Evolutionary conservation across 2,329 filamentous ascomycete species (phyloP).

Genomic region (Alternaria sp.): DNA sequence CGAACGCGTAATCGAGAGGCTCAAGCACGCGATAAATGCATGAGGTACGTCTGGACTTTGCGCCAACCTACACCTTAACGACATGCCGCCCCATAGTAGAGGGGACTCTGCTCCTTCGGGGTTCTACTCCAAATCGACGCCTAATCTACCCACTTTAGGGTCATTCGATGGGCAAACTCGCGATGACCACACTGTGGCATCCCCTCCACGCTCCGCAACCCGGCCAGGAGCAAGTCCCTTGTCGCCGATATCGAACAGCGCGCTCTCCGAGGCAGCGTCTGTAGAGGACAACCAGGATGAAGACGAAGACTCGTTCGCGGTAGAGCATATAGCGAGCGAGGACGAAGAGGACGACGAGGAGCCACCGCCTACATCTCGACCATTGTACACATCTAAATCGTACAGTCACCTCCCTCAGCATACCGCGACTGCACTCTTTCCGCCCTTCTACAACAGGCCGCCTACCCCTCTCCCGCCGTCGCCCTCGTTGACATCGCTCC

Average conservation of each 20-base stretch:
- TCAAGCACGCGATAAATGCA: conserved; percentile 33
- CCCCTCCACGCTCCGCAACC: conserved; percentile 17
- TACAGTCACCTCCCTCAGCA: conserved; percentile 55
- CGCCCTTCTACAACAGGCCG: conserved; percentile 97
- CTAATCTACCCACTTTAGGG: conserved; percentile 56
- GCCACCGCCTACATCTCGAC: conserved; percentile 36
- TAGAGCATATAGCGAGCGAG: conserved; percentile 34
- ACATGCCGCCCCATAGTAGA: conserved; percentile 57
- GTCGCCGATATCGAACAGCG: conserved; percentile 30
- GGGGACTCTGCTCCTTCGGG: conserved; percentile 51
- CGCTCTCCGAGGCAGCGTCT: conserved; percentile 51
- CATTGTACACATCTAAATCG: conserved; percentile 56
- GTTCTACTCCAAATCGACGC: conserved; percentile 58
- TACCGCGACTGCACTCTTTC: conserved; percentile 61
- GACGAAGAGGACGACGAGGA: conserved; percentile 17
- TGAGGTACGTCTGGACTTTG: conserved; percentile 12
- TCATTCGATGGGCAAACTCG: conserved; percentile 37
- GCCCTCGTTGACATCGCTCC: conserved; percentile 88
- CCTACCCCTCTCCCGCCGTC: conserved; percentile 93
- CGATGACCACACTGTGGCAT: not conserved
- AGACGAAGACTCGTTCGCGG: conserved; percentile 25
- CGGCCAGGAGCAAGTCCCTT: conserved; percentile 24
- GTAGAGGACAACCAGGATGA: conserved; percentile 29
- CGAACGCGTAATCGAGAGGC: conserved; percentile 13
- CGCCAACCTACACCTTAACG: conserved; percentile 19